Evolutionary conservation across 176 grass and related monocot species (phyloP).

Genomic region (Musa itinerans): DNA sequence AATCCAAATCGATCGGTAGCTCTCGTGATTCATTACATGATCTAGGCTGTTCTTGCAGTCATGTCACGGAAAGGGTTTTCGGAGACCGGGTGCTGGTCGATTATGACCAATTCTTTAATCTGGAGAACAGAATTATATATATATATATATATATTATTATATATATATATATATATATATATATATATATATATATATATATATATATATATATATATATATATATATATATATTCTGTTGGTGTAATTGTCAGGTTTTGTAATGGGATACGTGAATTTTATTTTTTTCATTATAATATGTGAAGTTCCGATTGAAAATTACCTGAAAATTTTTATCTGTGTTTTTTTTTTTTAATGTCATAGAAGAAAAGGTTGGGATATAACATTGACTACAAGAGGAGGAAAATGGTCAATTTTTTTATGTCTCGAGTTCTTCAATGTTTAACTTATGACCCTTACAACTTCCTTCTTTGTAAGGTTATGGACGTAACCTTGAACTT

Average conservation of each 20-base stretch:
- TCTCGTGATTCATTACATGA: too few species aligned
- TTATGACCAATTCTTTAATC: not conserved
- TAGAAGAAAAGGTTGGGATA: not conserved
- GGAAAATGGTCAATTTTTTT: not conserved
- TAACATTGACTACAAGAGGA: not conserved
- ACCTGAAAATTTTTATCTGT: not conserved
- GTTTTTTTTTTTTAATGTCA: not conserved
- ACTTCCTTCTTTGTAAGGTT: too few species aligned
- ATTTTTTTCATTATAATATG: not conserved
- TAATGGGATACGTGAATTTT: not conserved
- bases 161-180: too few species aligned
- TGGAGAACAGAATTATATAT: too few species aligned
- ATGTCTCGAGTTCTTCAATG: too few species aligned
- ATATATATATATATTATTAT: too few species aligned
- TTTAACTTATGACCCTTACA: too few species aligned
- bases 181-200: too few species aligned
- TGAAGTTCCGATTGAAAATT: not conserved
- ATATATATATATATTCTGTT: not conserved
- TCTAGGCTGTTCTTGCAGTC: not conserved
- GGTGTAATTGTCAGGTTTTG: not conserved
- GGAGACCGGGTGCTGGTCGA: slow-evolving; percentile 1
- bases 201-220: not conserved
- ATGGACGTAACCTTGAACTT: too few species aligned
- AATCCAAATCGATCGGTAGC: slow-evolving; percentile 6
- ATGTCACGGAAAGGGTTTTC: not conserved